phyloP scores from a whole-genome alignment of 164 flowering plant species.

The Macadamia integrifolia region DNA sequence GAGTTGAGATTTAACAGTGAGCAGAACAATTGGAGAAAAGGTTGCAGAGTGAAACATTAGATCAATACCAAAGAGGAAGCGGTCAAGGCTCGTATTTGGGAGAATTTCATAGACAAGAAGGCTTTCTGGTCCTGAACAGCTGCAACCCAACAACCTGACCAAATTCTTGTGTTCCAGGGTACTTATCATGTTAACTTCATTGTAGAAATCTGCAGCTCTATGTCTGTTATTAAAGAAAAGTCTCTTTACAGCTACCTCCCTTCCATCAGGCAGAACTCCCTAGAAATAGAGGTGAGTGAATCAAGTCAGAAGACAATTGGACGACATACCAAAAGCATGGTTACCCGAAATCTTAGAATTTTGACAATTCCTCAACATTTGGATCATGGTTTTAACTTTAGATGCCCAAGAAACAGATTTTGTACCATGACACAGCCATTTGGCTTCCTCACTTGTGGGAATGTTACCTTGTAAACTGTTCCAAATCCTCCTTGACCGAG shows the following conservation, averaged over 20 bases:
- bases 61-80: constrained; percentile 49
- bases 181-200: constrained; percentile 55
- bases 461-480: constrained; percentile 49
- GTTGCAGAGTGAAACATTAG: background rate
- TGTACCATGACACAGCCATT: too few relatives aligned
- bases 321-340: constrained; percentile 29
- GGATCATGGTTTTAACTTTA: too few relatives aligned
- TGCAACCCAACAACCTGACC: constrained; percentile 58
- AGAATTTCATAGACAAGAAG: constrained; percentile 59
- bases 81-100: constrained; percentile 50
- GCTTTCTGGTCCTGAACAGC: constrained; percentile 36
- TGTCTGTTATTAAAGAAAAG: constrained; percentile 31
- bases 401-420: too few relatives aligned
- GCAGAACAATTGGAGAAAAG: background rate
- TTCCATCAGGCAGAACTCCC: constrained; percentile 61
- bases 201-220: constrained; percentile 34
- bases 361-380: background rate
- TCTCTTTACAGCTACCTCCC: constrained; percentile 64
- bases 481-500: constrained; percentile 71
- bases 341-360: constrained; percentile 20
- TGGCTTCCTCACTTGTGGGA: too few relatives aligned
- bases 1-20: too few relatives aligned
- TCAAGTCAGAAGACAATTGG: constrained; percentile 15
- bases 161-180: constrained; percentile 52
- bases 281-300: constrained; percentile 8